Conservation (phyloP, 1,139 yeast species). For the Eremothecium coryli region DNA sequence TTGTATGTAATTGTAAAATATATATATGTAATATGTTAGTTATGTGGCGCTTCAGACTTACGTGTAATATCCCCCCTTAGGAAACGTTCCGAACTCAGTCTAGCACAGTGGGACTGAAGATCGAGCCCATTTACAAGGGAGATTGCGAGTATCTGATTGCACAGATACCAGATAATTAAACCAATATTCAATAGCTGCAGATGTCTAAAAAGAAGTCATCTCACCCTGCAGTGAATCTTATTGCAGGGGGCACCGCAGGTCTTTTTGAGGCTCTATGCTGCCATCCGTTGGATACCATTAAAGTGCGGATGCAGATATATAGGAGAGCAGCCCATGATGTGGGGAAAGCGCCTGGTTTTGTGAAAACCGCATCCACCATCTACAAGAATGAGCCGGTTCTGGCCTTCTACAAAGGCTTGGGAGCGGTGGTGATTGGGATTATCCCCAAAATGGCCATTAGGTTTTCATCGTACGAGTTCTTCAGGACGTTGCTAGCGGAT, state of each 20-base stretch:
- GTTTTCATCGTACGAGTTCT: constrained; percentile 87
- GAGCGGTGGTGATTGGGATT: constrained; percentile 94
- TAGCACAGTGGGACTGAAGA: too few species aligned
- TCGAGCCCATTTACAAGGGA: too few species aligned
- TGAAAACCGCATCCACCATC: constrained; percentile 71
- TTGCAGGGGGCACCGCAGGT: constrained; percentile 98
- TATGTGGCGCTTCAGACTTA: too few species aligned
- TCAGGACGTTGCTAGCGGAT: constrained; percentile 59
- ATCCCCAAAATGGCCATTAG: constrained; percentile 98
- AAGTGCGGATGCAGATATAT: constrained; percentile 92
- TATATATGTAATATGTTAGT: too few species aligned
- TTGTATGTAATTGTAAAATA: too few species aligned
- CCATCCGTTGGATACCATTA: constrained; percentile 91
- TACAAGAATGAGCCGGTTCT: constrained; percentile 73
- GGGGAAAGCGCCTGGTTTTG: constrained; percentile 72
- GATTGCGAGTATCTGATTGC: too few species aligned
- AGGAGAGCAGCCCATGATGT: constrained; percentile 43
- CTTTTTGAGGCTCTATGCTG: constrained; percentile 92
- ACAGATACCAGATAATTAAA: too few species aligned
- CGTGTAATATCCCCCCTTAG: too few species aligned
- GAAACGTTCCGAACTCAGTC: too few species aligned
- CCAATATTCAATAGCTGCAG: not conserved
- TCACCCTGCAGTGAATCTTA: constrained; percentile 58
- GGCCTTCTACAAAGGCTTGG: constrained; percentile 89
- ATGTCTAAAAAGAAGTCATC: constrained; percentile 27